Evolutionary conservation across 495 filamentous ascomycete genomes (phyloP).

Genomic region (Ramalina intermedia): DNA sequence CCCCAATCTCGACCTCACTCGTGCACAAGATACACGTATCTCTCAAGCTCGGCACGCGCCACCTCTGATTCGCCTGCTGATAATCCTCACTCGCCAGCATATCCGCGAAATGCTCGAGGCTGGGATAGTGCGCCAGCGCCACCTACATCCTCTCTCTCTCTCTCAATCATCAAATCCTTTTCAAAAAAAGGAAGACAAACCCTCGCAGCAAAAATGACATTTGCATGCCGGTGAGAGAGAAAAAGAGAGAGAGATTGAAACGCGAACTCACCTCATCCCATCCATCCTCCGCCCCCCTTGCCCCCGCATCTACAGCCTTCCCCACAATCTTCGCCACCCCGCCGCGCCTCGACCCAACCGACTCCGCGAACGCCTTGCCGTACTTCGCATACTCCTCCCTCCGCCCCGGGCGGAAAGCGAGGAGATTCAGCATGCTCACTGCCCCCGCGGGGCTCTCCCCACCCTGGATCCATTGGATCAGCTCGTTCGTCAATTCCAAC

Average conservation of each 20-base stretch:
- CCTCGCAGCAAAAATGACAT: no score
- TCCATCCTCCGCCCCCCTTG: conserved; percentile 11
- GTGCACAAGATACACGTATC: conserved; percentile 53
- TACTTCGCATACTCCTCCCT: conserved; percentile 44
- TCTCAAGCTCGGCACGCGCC: conserved; percentile 38
- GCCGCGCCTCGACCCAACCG: conserved; percentile 37
- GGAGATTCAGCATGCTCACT: conserved; percentile 55
- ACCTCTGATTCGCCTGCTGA: conserved; percentile 44
- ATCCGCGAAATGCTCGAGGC: conserved; percentile 45
- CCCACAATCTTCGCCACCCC: conserved; percentile 51
- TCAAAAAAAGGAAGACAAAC: neutral
- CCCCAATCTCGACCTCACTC: conserved; percentile 35
- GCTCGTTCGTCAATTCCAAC: conserved; percentile 38
- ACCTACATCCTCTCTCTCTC: conserved; percentile 29
- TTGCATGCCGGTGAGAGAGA: no score
- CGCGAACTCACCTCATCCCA: conserved; percentile 6
- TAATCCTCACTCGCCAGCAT: conserved; percentile 51
- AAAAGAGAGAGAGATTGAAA: no score
- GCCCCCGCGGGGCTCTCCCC: conserved; percentile 26
- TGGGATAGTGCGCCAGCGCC: conserved; percentile 53
- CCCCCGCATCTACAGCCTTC: conserved; percentile 22
- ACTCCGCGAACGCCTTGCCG: conserved; percentile 39
- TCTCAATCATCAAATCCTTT: neutral
- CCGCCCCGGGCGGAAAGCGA: conserved; percentile 39
- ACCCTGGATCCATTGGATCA: conserved; percentile 32